A percentile compares a stretch with the other conserved stretches of the same genome.
Conservation (phyloP, 257 asterid species). For the Schizonepeta tenuifolia region DNA sequence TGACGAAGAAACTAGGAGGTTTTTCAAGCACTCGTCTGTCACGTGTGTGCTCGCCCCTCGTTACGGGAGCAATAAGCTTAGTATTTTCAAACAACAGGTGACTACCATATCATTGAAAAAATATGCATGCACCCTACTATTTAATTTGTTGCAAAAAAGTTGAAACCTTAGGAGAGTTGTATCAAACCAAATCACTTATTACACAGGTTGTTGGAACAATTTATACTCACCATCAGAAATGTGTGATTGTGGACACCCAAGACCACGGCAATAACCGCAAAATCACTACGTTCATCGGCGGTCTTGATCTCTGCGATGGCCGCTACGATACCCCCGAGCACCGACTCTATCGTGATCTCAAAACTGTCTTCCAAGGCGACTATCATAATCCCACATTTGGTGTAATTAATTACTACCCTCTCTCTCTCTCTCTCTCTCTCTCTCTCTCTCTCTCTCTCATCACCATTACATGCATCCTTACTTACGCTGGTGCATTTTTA, state of each 20-base stretch:
- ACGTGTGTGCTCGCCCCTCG: conserved; percentile 59
- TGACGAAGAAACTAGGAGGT: conserved; percentile 59
- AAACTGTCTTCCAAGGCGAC: conserved; percentile 54
- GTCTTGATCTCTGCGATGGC: conserved; percentile 66
- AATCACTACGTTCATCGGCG: conserved; percentile 61
- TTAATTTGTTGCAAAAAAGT: too few species aligned
- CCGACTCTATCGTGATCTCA: conserved; percentile 48
- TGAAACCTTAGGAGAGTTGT: too few species aligned
- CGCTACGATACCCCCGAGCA: conserved; percentile 68
- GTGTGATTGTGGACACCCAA: conserved; percentile 62
- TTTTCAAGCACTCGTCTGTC: conserved; percentile 62
- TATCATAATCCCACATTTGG: conserved; percentile 54
- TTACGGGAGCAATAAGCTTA: conserved; percentile 51
- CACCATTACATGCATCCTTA: background rate
- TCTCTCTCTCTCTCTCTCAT: background rate
- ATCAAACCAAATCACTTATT: too few species aligned
- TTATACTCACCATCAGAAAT: conserved; percentile 68
- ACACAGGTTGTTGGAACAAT: conserved; percentile 59
- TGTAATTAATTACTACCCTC: conserved; percentile 35
- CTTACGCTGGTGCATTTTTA: background rate
- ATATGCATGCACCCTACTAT: too few species aligned
- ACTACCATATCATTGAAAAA: too few species aligned
- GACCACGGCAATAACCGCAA: conserved; percentile 49
- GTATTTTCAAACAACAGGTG: conserved; percentile 55
- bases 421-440: background rate